These are phyloP conservation scores for Peronosclerospora sorghi DNA, from an alignment of 352 stramenopile genomes.

Conservation along the genomic window DNA sequence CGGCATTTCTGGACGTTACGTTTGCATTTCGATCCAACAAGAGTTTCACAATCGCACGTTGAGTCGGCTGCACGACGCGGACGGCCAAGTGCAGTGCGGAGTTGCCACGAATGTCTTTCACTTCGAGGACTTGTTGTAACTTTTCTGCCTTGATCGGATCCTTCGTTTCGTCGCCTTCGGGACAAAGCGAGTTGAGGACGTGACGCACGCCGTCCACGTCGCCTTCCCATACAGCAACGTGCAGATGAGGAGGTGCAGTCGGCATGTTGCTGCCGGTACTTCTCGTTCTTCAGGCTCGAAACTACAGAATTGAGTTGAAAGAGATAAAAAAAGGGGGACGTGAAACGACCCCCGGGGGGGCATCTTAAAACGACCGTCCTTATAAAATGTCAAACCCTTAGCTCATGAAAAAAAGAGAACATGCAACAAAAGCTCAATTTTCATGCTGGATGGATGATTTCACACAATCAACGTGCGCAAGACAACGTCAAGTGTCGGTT, in stretches of 20 bases:
- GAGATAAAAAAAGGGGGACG: no score
- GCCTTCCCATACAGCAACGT: constrained; percentile 66
- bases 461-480: no score
- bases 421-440: no score
- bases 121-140: constrained; percentile 35
- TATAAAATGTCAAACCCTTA: no score
- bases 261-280: no score
- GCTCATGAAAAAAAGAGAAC: no score
- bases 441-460: no score
- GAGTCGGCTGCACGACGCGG: constrained; percentile 46
- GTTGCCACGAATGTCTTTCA: constrained; percentile 51
- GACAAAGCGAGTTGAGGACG: constrained; percentile 21
- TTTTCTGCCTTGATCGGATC: constrained; percentile 4
- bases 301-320: no score
- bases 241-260: constrained; percentile 23
- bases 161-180: constrained; percentile 2
- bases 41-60: constrained; percentile 47
- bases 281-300: no score
- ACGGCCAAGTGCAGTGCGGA: constrained; percentile 63
- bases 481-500: no score
- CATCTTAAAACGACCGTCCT: no score
- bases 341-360: no score
- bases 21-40: constrained; percentile 35
- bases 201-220: constrained; percentile 23
- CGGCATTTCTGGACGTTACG: constrained; percentile 21